These are phyloP conservation scores for Epichloe aotearoae DNA, from an alignment of 2,329 filamentous ascomycete species.

Conservation along the genomic window DNA sequence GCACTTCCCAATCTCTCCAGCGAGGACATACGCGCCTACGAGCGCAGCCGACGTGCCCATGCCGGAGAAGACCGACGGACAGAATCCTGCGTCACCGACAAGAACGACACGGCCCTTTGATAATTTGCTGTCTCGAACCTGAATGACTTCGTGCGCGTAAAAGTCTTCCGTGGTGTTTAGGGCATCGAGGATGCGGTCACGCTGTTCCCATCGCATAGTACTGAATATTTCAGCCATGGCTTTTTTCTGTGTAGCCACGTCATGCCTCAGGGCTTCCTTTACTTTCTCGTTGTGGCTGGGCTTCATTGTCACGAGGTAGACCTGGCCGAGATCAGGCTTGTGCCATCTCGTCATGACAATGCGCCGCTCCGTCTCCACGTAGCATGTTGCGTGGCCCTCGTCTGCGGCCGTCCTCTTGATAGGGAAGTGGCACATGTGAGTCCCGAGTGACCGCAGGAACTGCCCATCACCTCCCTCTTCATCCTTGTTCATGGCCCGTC, in stretches of 20 bases:
- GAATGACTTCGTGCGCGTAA: slow-evolving; percentile 28
- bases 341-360: slow-evolving; percentile 18
- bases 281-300: slow-evolving; percentile 12
- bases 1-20: slow-evolving; percentile 27
- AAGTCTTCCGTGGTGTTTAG: slow-evolving; percentile 27
- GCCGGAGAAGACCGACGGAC: slow-evolving; percentile 27
- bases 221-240: slow-evolving; percentile 24
- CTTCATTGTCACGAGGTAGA: slow-evolving; percentile 14
- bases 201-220: slow-evolving; percentile 30
- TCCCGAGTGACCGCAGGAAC: not conserved
- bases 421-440: slow-evolving; percentile 25
- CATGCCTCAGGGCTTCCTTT: slow-evolving; percentile 9
- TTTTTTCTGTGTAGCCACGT: slow-evolving; percentile 16
- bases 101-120: slow-evolving; percentile 30
- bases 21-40: slow-evolving; percentile 36
- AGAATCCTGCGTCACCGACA: slow-evolving; percentile 34
- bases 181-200: slow-evolving; percentile 19
- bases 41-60: slow-evolving; percentile 33
- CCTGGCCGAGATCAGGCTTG: slow-evolving; percentile 12
- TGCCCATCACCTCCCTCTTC: slow-evolving; percentile 1
- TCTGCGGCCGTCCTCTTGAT: slow-evolving; percentile 14
- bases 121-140: slow-evolving; percentile 26
- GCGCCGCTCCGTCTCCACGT: slow-evolving; percentile 22
- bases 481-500: slow-evolving; percentile 6
- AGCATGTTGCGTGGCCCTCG: slow-evolving; percentile 11